Base-by-base conservation (phyloP, 2,329 filamentous ascomycete genomes). In the Endoconidiophora polonica region DNA sequence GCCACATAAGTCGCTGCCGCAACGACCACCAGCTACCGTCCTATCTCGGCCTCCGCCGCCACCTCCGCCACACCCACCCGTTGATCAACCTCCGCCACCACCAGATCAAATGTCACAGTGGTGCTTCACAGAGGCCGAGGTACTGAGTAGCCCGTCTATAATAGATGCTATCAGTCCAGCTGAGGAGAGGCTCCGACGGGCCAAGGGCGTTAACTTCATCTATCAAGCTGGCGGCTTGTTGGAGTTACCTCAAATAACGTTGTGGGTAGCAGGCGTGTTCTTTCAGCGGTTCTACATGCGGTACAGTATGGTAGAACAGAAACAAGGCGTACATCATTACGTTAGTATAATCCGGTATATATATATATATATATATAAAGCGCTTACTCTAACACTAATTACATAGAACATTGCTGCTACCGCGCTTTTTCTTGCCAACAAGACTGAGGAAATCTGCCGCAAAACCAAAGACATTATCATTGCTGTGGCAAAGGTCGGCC, bases 281-380 rank as follows among this genome's bases (percentile, higher is more conserved):
- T 88, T 98, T 63, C 90, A 98, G 64, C 79, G 91, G 29, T 96
- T 94, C 63, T 88, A 87, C 62, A 95, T 96, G 86, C 81, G 87
- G 55, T 79, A 74, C 60, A 90, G 80, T 60, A 81, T 93, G 74
- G 79, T 83, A 45, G 75, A 81, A 58, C 76, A 82, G 59, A 83
- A 79, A 55, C 74, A 73, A 54, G 86, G 86, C 12, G 76, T 93
- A 44, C 90, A 95, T 63, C 88, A 94, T 58, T 96, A 94, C 61
- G 84, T 93, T 66, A 66, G 76, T 71, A n/a, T 40, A 26, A 7
- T 39, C 26, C 3, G 26, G 38, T 22, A 24, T 40, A 12, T 26
- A 10, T 29, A 16, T 33, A 10, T 29, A 16, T 33, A 14, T 22
- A 24, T 6, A 9, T n/a, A 2, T n/a, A 22, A 23, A 26, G 16